Base-by-base conservation (phyloP, 2,329 filamentous ascomycete species). In the Colletotrichum sansevieriae region DNA sequence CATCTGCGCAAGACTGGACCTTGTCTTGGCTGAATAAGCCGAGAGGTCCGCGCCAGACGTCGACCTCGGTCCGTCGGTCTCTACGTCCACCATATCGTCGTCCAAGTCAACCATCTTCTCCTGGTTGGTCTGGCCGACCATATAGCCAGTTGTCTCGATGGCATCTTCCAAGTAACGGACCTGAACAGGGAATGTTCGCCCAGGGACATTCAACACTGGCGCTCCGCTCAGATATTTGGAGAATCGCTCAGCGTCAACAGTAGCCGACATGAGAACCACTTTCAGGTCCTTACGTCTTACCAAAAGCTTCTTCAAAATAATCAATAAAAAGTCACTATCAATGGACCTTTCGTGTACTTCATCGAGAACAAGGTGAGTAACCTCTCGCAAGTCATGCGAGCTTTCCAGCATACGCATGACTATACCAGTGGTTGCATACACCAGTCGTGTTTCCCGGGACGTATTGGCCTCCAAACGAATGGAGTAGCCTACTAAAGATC, bases 341-440 rank as follows among this genome's bases (percentile, higher is more conserved):
- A 99, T 98, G 12, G 94, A 93, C 70, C 95, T 90, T 78, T 99
- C 96, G 76, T 99, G 96, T 2, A 98, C 95, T 80, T 99, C 96
- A 76, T 99, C 96, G n/a, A 99, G 90, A 52, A 99, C 90, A 68
- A 99, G 83, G 81, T 98, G 96, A 0, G 95, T 97, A 60, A 99
- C 91, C 71, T 98, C 95, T 65, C 90, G 88, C 49, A 99, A 87
- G 64, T 97, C 92, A 71, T 94, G 92, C 0, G 93, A 92, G 9
- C 91, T 91, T 78, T 99, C 96, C 13, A 99, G 85, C 95, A 99
- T 98, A 33, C 96, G 90, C 85, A 99, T 93, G n/a, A 99, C 94
- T 66, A 99, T 97, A 82, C 96, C 89, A 6, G 89, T 92, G 2
- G 92, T 98, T 61, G 96, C 96, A 79, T 94, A 99, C 6, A 98